A percentile compares a stretch with the other conserved stretches of the same genome.
Evolutionary conservation across 768 basidiomycete genomes (phyloP).

Genomic region (Podaxis rugospora): DNA sequence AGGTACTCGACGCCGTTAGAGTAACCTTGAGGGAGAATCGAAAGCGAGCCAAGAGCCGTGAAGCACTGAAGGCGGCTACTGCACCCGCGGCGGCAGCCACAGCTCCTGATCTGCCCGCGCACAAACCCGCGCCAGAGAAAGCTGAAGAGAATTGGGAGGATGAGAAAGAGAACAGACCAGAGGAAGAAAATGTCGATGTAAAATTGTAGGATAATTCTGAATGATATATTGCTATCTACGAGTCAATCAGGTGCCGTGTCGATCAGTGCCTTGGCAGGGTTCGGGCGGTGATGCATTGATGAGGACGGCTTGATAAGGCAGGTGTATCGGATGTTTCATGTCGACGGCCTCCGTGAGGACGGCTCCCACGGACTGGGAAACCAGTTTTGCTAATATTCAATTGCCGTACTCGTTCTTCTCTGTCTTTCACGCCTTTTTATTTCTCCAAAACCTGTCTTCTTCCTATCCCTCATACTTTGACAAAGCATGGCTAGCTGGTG

Average conservation of each 20-base stretch:
- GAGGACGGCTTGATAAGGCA: not conserved
- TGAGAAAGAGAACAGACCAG: not conserved
- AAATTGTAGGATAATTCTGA: slow-evolving; percentile 1
- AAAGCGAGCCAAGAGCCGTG: slow-evolving; percentile 3
- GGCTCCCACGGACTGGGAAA: slow-evolving; percentile 1
- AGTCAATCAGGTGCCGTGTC: not conserved
- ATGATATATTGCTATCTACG: not conserved
- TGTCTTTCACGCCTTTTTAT: not conserved
- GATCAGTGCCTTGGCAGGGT: not conserved
- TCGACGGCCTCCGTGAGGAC: not conserved
- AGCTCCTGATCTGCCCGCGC: not conserved
- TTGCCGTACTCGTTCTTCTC: not conserved
- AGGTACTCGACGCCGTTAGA: slow-evolving; percentile 72
- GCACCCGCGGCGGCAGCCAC: not conserved
- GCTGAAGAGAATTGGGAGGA: not conserved
- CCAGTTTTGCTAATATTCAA: not conserved
- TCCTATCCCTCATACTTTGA: not conserved
- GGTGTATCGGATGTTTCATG: slow-evolving; percentile 5
- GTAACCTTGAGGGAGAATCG: slow-evolving; percentile 38
- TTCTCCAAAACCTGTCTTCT: not conserved
- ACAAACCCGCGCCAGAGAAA: not conserved
- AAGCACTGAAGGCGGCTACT: not conserved
- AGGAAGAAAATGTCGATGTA: not conserved
- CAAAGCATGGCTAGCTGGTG: slow-evolving; percentile 8
- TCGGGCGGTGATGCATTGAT: not conserved